These are phyloP conservation scores for Neurospora intermedia DNA, from an alignment of 495 filamentous ascomycete genomes.

Conservation along the genomic window DNA sequence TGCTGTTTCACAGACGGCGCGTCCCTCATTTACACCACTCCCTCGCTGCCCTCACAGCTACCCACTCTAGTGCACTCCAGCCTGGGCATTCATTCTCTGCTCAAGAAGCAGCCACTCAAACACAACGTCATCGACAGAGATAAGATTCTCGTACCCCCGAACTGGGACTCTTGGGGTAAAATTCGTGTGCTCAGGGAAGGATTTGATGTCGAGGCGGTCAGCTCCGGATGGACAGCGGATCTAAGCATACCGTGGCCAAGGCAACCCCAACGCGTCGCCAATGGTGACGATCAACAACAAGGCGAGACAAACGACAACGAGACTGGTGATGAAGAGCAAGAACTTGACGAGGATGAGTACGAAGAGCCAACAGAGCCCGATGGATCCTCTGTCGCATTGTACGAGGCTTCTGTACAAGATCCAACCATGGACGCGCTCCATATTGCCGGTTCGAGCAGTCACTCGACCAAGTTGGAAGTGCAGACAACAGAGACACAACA, in stretches of 20 bases:
- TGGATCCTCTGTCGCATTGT: slow-evolving; percentile 55
- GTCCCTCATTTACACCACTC: slow-evolving; percentile 82
- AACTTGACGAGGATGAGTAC: slow-evolving; percentile 15
- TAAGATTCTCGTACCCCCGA: slow-evolving; percentile 84
- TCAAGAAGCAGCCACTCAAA: slow-evolving; percentile 74
- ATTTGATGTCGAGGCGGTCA: slow-evolving; percentile 83
- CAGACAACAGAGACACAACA: slow-evolving; percentile 65
- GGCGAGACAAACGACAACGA: not conserved
- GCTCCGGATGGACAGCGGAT: slow-evolving; percentile 74
- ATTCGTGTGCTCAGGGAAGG: slow-evolving; percentile 88
- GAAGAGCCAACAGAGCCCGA: slow-evolving; percentile 17
- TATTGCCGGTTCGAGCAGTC: slow-evolving; percentile 35
- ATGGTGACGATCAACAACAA: slow-evolving; percentile 2
- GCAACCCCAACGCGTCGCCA: slow-evolving; percentile 1
- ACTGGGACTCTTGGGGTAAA: slow-evolving; percentile 99
- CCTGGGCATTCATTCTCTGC: slow-evolving; percentile 78
- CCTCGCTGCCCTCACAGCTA: slow-evolving; percentile 65
- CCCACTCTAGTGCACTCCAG: slow-evolving; percentile 78
- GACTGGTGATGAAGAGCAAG: slow-evolving; percentile 10
- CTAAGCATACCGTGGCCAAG: slow-evolving; percentile 45
- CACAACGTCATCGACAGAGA: slow-evolving; percentile 95
- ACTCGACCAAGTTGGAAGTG: slow-evolving; percentile 51
- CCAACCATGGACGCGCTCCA: slow-evolving; percentile 52
- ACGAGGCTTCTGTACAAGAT: slow-evolving; percentile 70
- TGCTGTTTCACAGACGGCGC: slow-evolving; percentile 57